Evolutionary conservation across 2,329 filamentous ascomycete genomes (phyloP).

Genomic region (Sporothrix brunneoviolacea): DNA sequence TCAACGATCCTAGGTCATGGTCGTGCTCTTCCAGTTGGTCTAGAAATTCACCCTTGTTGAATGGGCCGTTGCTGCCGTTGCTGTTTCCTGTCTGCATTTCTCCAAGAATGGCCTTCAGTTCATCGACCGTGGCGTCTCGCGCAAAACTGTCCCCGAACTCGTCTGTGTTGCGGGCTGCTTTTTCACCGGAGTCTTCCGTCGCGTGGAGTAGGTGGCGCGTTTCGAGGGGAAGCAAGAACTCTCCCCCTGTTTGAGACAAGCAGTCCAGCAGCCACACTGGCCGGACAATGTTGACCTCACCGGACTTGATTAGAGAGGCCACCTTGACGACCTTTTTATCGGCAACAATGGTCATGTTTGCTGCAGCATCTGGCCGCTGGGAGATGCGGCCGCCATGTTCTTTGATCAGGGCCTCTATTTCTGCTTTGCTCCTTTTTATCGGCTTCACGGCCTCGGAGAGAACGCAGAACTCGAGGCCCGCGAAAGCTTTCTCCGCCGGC

Average conservation of each 20-base stretch:
- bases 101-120: constrained; percentile 36
- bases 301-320: constrained; percentile 68
- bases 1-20: constrained; percentile 43
- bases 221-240: constrained; percentile 58
- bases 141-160: constrained; percentile 77
- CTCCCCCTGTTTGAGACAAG: constrained; percentile 49
- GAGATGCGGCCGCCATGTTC: constrained; percentile 73
- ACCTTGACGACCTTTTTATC: constrained; percentile 79
- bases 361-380: constrained; percentile 59
- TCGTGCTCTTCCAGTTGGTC: constrained; percentile 50
- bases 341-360: constrained; percentile 64
- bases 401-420: constrained; percentile 77
- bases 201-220: constrained; percentile 66
- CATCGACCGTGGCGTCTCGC: constrained; percentile 44
- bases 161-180: constrained; percentile 61
- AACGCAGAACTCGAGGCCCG: constrained; percentile 73
- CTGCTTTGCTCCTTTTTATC: constrained; percentile 65
- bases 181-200: constrained; percentile 46
- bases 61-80: constrained; percentile 19
- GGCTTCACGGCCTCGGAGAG: constrained; percentile 69
- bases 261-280: constrained; percentile 83
- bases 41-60: constrained; percentile 42
- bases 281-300: constrained; percentile 64
- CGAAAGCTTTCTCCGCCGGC: constrained; percentile 57
- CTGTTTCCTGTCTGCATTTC: constrained; percentile 20